Conservation (phyloP, 306 rosid species). For the Prunus mume region DNA sequence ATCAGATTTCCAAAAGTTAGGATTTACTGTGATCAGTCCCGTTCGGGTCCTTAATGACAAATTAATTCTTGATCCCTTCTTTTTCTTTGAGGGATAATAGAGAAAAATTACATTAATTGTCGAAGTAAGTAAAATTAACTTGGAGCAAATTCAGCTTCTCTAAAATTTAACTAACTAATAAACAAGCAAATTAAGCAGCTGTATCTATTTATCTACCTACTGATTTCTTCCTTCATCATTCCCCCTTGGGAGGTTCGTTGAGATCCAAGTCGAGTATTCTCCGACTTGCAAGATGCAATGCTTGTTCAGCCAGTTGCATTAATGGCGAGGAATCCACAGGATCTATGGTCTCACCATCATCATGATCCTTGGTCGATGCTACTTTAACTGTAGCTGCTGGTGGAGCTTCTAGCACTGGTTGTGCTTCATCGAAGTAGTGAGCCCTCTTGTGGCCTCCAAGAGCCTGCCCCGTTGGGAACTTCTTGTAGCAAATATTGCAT, state of each 20-base stretch:
- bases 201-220: background rate
- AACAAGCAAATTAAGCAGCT: background rate
- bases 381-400: background rate
- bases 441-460: conserved; percentile 10
- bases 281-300: background rate
- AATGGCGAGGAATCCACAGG: background rate
- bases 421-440: background rate
- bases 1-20: too few species aligned
- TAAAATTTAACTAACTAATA: background rate
- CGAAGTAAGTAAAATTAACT: too few species aligned
- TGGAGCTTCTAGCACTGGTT: background rate
- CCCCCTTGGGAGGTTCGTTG: background rate
- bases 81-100: too few species aligned
- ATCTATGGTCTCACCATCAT: background rate
- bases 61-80: too few species aligned
- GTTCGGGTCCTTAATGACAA: too few species aligned
- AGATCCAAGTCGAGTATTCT: conserved; percentile 2
- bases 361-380: background rate
- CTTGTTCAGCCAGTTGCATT: background rate
- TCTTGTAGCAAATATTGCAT: background rate
- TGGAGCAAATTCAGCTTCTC: background rate
- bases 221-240: background rate
- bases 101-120: too few species aligned
- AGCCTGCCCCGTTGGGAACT: conserved; percentile 7
- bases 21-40: too few species aligned